Conservation (phyloP, 164 flowering plant species). For the Aristolochia californica region DNA sequence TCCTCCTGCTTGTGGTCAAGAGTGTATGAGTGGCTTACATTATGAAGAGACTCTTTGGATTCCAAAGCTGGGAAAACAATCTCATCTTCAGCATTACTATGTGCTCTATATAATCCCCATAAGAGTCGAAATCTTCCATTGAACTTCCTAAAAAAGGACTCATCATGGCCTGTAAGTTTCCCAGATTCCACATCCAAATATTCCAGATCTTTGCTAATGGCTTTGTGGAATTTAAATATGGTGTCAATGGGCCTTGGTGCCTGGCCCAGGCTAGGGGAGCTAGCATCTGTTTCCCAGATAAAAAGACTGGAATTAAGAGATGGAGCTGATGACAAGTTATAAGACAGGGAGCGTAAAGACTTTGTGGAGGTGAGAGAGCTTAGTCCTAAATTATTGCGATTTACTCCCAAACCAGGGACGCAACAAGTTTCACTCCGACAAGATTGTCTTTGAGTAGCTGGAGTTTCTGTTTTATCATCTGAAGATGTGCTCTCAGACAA, state of each 20-base stretch:
- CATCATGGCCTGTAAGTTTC: conserved; percentile 60
- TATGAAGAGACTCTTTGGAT: conserved; percentile 82
- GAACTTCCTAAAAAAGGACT: conserved; percentile 62
- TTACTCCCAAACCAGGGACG: conserved; percentile 85
- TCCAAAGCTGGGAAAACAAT: conserved; percentile 94
- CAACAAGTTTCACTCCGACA: conserved; percentile 51
- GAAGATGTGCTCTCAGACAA: conserved; percentile 11
- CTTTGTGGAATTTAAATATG: conserved; percentile 89
- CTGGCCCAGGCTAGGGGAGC: conserved; percentile 31
- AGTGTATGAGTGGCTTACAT: conserved; percentile 92
- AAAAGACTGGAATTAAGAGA: conserved; percentile 84
- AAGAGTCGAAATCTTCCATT: conserved; percentile 81
- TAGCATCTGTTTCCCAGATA: conserved; percentile 60
- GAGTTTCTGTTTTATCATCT: conserved; percentile 8
- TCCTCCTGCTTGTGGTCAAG: conserved; percentile 95
- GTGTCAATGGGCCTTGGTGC: conserved; percentile 70
- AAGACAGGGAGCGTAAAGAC: conserved; percentile 59
- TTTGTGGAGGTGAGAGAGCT: conserved; percentile 55
- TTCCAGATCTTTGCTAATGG: conserved; percentile 86
- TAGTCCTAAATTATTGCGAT: conserved; percentile 36
- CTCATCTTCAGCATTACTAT: conserved; percentile 97
- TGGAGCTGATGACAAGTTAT: conserved; percentile 54
- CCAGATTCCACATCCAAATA: conserved; percentile 91
- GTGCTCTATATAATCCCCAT: conserved; percentile 90
- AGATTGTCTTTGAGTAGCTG: conserved; percentile 18